These are phyloP conservation scores for Raddia guianensis DNA, from an alignment of 176 grass and related monocot genomes.

Conservation along the genomic window DNA sequence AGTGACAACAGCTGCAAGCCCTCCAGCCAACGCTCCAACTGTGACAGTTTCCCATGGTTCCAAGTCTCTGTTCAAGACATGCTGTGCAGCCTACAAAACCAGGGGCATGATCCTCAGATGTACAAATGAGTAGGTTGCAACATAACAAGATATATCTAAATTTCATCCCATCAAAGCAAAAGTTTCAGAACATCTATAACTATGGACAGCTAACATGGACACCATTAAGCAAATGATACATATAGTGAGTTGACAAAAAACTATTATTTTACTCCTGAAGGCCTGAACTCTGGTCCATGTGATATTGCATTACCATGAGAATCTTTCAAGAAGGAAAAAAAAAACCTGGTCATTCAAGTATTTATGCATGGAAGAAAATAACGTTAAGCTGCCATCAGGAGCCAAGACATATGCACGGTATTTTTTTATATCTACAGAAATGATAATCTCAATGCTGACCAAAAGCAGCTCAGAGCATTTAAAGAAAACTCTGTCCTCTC, in stretches of 20 bases:
- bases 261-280: no score
- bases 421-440: neutral
- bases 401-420: neutral
- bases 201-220: neutral
- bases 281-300: neutral
- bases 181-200: neutral
- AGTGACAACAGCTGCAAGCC: constrained; percentile 81
- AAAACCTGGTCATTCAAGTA: neutral
- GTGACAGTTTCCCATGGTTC: constrained; percentile 87
- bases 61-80: constrained; percentile 73
- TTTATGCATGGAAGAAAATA: neutral
- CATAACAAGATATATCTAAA: neutral
- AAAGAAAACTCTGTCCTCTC: no score
- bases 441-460: neutral
- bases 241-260: no score
- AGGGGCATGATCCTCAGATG: constrained; percentile 1
- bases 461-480: neutral
- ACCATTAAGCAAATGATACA: neutral
- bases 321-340: constrained; percentile 7
- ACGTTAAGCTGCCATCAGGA: neutral
- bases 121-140: neutral
- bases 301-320: neutral
- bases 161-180: neutral
- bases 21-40: constrained; percentile 88
- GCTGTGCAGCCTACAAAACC: constrained; percentile 62